Base-by-base conservation (phyloP, 2,329 filamentous ascomycete genomes). In the Ophiognomonia clavigignenti-juglandacearum region DNA sequence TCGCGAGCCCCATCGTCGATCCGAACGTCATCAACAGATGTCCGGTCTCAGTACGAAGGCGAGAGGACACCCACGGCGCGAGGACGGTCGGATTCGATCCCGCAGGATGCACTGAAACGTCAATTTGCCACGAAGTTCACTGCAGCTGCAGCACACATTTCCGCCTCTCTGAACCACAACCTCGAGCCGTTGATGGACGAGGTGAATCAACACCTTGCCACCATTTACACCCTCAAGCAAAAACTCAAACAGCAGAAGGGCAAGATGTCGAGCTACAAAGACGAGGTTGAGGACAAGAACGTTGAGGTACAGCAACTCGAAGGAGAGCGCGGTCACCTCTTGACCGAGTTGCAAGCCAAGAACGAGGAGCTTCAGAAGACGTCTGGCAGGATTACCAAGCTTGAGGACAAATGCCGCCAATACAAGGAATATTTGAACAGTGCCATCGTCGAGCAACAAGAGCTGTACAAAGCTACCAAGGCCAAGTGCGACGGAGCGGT, bases 361-460 rank as follows among this genome's bases (percentile, higher is more conserved):
- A 51, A 53, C 2, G 38, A 49, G 5, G 56, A 68, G 23, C 50
- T 69, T 1, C 49, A 56, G 4, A 48, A 56, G 1, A 57, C 65
- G 2, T 59, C 58, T 4, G 50, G 56, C 2, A 55, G 61, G 8
- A 32, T 67, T 3, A 45, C 48, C 6, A 58, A 55, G 18, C 49
- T 71, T 1, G 56, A 67, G 39, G 63, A 65, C 9, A 74, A 64
- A 46, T 56, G 64, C 36, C 58, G 57, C 6, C 54, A 54, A 1
- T 68, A 64, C 48, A 66, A 59, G 44, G 53, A 56, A 3, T 67
- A 67, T 14, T 56, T 78, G n/a, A 73, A 75, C 45, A 60, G 69
- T 39, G 68, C 70, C 2, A 68, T 71, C 8, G 50, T 54, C 2
- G 73, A 78, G 48, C 74, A 78, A 23, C 71, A 76, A 47, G 56